Percentiles rank a stretch among this genome's conserved stretches.
Evolutionary conservation across 805 yeast species (phyloP).

Genomic region (Starmerella stigmatis): DNA sequence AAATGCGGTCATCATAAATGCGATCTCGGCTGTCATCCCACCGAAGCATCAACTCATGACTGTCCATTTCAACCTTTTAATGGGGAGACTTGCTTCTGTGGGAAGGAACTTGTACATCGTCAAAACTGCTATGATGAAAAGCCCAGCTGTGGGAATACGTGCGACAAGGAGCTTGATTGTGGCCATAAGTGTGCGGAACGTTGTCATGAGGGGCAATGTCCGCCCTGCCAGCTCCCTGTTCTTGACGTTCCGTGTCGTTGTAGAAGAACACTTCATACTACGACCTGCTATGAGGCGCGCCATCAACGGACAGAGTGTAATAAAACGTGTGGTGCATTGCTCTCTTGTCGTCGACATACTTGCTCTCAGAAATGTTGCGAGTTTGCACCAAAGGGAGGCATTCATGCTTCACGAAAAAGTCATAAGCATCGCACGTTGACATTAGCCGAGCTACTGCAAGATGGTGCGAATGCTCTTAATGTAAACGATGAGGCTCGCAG

Average conservation of each 20-base stretch:
- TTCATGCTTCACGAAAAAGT: background rate
- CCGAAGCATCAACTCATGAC: constrained; percentile 1
- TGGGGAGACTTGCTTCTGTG: constrained; percentile 25
- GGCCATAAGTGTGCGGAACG: constrained; percentile 14
- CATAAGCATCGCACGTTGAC: background rate
- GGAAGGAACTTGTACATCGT: constrained; percentile 10
- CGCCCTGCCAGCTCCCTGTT: constrained; percentile 6
- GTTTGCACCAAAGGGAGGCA: constrained; percentile 1
- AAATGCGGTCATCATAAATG: constrained; percentile 20
- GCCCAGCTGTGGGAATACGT: constrained; percentile 13
- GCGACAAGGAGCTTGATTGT: constrained; percentile 14
- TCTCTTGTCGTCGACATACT: constrained; percentile 11
- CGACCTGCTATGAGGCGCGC: constrained; percentile 13
- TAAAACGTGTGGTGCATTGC: constrained; percentile 5
- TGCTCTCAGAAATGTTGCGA: constrained; percentile 9
- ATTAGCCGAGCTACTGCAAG: background rate
- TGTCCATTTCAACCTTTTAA: constrained; percentile 16
- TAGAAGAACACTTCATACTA: constrained; percentile 19
- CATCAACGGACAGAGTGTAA: background rate
- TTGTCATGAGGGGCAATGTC: constrained; percentile 15
- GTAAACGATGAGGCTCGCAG: background rate
- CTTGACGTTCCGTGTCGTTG: constrained; percentile 8
- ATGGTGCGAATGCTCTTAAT: background rate
- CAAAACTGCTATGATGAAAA: constrained; percentile 15
- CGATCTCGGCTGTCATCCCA: constrained; percentile 12